Base-by-base conservation (phyloP, 768 basidiomycete genomes). In the Pholiota microspora region DNA sequence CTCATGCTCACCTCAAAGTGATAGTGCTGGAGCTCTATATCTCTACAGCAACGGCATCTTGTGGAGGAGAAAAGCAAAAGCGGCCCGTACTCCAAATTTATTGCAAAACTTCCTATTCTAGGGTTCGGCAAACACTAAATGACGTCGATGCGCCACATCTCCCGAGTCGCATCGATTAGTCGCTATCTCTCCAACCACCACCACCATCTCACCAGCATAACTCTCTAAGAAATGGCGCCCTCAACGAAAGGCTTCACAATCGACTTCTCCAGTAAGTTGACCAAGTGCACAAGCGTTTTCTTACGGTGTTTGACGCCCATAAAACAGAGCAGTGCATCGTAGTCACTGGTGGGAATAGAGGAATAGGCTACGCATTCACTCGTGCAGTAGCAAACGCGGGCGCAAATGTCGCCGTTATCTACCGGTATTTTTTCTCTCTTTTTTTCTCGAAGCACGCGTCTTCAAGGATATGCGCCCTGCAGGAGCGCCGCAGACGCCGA, bases 311-410 rank as follows among this genome's bases (percentile, higher is more conserved):
- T n/a, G n/a, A 24, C 44, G n/a, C 23, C 12, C 12, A 6, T 27
- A 27, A 21, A 24, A 12, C 51, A 77, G 77, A 65, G 7, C 74
- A 80, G 64, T 77, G 76, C 45, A 68, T 80, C 51, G 75, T 86
- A 28, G 75, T 87, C 44, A 86, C 86, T 0, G 85, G 85, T 2
- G 83, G 83, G 1, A 83, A 80, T 59, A 71, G 79, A 38, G 85
- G 85, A 8, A 85, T 87, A 45, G 86, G 86, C 1, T 72, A 67
- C 27, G 83, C 79, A 1, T 80, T 77, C 51, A 77, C 78, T 23
- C 67, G 71, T 32, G 82, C 83, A 1, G 71, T 83, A 31, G 83
- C 83, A 16, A 62, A 73, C 40, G 79, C 84, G 0, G 82, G 82
- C 24, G 78, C 76, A 0, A 78, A 78, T 47, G 81, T 88, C 3